Percentiles rank a stretch among this genome's conserved stretches.
Evolutionary conservation across 2,329 filamentous ascomycete genomes (phyloP).

Genomic region (Xylariaceae sp.): DNA sequence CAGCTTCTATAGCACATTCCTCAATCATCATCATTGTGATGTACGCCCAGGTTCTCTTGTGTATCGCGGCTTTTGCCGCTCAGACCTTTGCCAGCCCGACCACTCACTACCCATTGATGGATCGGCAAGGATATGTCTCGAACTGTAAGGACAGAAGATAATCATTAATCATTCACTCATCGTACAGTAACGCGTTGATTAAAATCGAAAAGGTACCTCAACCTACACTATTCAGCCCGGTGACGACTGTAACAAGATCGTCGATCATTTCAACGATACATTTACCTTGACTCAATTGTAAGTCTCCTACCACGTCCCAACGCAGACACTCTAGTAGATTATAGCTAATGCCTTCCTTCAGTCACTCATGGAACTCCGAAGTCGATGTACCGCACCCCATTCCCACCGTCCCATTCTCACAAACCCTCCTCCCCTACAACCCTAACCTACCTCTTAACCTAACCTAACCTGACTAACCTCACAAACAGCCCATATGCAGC

Average conservation of each 20-base stretch:
- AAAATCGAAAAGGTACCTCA: constrained; percentile 11
- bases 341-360: not conserved
- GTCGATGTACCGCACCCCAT: constrained; percentile 11
- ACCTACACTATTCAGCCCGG: constrained; percentile 20
- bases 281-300: constrained; percentile 23
- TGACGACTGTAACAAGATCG: constrained; percentile 21
- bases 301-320: constrained; percentile 1
- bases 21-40: constrained; percentile 12
- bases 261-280: constrained; percentile 29
- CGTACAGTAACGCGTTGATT: no score
- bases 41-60: constrained; percentile 18
- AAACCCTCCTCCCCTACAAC: no score
- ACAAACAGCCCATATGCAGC: constrained; percentile 14
- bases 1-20: no score
- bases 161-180: not conserved
- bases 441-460: not conserved
- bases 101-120: constrained; percentile 6
- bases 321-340: not conserved
- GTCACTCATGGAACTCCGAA: constrained; percentile 17
- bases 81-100: constrained; percentile 19
- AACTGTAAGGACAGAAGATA: constrained; percentile 16
- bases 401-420: not conserved
- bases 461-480: not conserved
- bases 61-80: constrained; percentile 14
- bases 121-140: constrained; percentile 21